These are phyloP conservation scores for Lepidium didymum DNA, from an alignment of 345 rosid species.

Conservation along the genomic window DNA sequence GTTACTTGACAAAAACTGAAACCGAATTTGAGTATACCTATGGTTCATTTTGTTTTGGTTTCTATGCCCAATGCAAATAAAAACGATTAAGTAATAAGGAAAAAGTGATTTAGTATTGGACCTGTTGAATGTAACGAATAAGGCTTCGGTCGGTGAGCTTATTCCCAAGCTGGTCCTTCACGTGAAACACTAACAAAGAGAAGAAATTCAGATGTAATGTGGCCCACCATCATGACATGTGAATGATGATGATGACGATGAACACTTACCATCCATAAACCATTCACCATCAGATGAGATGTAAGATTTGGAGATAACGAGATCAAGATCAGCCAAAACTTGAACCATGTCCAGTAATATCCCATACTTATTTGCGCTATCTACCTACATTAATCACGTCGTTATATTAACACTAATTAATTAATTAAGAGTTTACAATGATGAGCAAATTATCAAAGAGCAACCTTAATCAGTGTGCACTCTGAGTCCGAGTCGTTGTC, in stretches of 20 bases:
- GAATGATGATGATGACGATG: not conserved
- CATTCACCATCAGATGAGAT: conserved; percentile 94
- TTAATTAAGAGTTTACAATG: not conserved
- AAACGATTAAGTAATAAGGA: no score
- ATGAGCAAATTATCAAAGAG: not conserved
- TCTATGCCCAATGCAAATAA: no score
- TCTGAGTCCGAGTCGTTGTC: conserved; percentile 68
- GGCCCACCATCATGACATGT: conserved; percentile 13
- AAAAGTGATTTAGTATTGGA: not conserved
- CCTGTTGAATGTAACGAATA: conserved; percentile 63
- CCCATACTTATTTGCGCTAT: conserved; percentile 87
- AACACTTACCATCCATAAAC: conserved; percentile 97
- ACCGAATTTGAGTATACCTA: no score
- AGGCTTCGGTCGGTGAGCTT: conserved; percentile 61
- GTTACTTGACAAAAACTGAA: no score
- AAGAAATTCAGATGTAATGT: conserved; percentile 9
- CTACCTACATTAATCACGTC: conserved; percentile 51
- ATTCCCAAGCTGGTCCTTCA: conserved; percentile 68
- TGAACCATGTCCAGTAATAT: conserved; percentile 92
- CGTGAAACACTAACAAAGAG: conserved; percentile 62
- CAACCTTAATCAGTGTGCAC: conserved; percentile 89
- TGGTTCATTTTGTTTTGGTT: no score
- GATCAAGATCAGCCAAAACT: conserved; percentile 90
- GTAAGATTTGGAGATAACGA: conserved; percentile 86
- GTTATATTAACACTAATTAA: not conserved